Conservation (phyloP, 2,329 filamentous ascomycete genomes). For the Neoascochyta sp. region DNA sequence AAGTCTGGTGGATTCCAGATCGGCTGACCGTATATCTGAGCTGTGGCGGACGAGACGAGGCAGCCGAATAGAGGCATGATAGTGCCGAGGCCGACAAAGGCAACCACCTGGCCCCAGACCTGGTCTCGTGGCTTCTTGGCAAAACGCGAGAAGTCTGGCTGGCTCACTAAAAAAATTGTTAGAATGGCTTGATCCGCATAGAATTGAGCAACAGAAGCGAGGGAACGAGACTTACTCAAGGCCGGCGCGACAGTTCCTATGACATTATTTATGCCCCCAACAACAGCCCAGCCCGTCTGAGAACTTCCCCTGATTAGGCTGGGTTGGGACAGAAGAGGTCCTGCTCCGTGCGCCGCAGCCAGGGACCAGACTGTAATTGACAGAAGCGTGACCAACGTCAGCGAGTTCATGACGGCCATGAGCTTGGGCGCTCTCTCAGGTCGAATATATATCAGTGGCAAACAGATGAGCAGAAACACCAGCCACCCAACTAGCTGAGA, state of each 20-base stretch:
- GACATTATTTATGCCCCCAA: slow-evolving; percentile 39
- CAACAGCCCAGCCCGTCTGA: slow-evolving; percentile 36
- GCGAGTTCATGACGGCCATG: slow-evolving; percentile 29
- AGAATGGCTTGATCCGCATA: too few relatives aligned
- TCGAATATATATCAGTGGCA: slow-evolving; percentile 44
- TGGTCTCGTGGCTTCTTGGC: slow-evolving; percentile 40
- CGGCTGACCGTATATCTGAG: slow-evolving; percentile 34
- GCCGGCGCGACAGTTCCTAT: slow-evolving; percentile 7
- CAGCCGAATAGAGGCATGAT: slow-evolving; percentile 42
- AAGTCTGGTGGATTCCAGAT: slow-evolving; percentile 30
- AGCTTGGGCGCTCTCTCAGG: slow-evolving; percentile 43
- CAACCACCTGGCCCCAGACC: slow-evolving; percentile 42
- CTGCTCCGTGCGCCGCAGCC: slow-evolving; percentile 31
- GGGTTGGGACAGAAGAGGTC: slow-evolving; percentile 21
- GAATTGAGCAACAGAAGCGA: too few relatives aligned
- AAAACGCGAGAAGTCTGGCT: slow-evolving; percentile 44
- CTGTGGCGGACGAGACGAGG: slow-evolving; percentile 33
- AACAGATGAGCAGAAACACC: slow-evolving; percentile 37
- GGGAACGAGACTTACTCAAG: too few relatives aligned
- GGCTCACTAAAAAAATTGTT: slow-evolving; percentile 4
- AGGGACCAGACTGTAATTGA: slow-evolving; percentile 35
- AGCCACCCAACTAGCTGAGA: slow-evolving; percentile 37
- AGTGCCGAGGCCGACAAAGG: slow-evolving; percentile 40
- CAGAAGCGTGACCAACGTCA: slow-evolving; percentile 29
- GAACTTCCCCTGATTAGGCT: slow-evolving; percentile 5